Base-by-base conservation (phyloP, 495 filamentous ascomycete species). In the Neurospora sp. region DNA sequence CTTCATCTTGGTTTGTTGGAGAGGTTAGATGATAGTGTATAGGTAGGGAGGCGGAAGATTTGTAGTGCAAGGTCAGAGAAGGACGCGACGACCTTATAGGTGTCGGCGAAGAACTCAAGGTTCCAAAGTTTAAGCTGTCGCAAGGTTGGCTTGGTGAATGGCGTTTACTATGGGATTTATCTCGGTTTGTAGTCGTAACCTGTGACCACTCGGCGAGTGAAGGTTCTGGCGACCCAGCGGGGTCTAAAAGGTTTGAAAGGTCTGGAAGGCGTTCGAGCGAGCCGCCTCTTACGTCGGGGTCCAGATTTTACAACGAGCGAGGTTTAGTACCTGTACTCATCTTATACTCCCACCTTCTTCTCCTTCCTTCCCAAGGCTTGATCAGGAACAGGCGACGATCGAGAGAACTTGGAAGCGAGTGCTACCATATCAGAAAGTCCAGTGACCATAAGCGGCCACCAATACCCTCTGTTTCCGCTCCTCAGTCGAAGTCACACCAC, bases 181-280 rank as follows among this genome's bases (percentile, higher is more conserved):
- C 65, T 84, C 81, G 39, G 83, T 82, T n/a, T 80, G 78, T 37
- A 84, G 75, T 41, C 76, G 74, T 18, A 83, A 72, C 44, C 78
- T 40, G 70, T 73, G 71, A 71, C 71, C 76, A 38, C 70, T 74
- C 20, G 76, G 68, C 22, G 77, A 75, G 35, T 74, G 70, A 20
- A 75, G 76, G 14, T 73, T 74, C 39, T 81, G 70, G 59, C 46
- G 70, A 69, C 69, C 70, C 42, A 70, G 70, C 40, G 71, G 41
- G 53, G 48, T 27, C 12, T 16, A 31, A 59, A 20, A 4, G 18
- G 44, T 46, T 10, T 1, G n/a, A 53, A 53, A 53, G 42, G 42
- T 46, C 42, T 46, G 42, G 8, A 46, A n/a, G 18, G 42, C 42
- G 42, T 16, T 31, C 22, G 22, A 61, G n/a, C 11, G 48, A 16